Evolutionary conservation across 108 stramenopile genomes (phyloP).

Genomic region (Fragilaria radians): DNA sequence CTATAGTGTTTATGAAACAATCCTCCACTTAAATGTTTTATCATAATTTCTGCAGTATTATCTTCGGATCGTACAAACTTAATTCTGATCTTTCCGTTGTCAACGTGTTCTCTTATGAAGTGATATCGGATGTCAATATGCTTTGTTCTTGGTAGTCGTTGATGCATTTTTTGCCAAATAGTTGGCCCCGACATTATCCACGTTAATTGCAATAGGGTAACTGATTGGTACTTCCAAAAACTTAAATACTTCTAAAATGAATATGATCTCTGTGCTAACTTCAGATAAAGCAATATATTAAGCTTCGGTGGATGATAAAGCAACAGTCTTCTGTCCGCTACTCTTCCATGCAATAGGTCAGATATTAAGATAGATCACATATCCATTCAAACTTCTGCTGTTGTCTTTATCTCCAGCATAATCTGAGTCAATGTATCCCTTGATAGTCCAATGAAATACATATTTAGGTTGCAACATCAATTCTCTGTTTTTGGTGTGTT

Average conservation of each 20-base stretch:
- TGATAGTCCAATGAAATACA: no score
- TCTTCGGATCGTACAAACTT: no score
- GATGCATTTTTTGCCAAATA: constrained; percentile 19
- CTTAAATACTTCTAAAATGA: background rate
- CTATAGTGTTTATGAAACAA: no score
- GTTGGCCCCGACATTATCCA: constrained; percentile 24
- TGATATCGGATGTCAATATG: constrained; percentile 31
- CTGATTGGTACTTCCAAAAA: constrained; percentile 1
- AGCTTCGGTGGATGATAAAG: constrained; percentile 12
- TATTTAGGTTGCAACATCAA: no score
- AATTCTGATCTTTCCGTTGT: no score
- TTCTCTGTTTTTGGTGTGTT: no score
- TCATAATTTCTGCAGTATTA: no score
- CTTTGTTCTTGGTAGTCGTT: constrained; percentile 23
- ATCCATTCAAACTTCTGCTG: no score
- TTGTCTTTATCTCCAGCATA: no score
- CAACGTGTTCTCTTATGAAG: no score
- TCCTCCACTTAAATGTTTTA: no score
- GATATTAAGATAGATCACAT: constrained; percentile 6
- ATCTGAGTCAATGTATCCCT: no score
- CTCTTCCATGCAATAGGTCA: constrained; percentile 11
- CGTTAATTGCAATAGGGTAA: constrained; percentile 14
- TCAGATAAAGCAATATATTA: constrained; percentile 12
- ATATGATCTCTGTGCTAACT: constrained; percentile 14
- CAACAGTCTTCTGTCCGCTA: constrained; percentile 8